These are phyloP conservation scores for Endoconidiophora laricicola DNA, from an alignment of 2,329 filamentous ascomycete species.

Conservation along the genomic window DNA sequence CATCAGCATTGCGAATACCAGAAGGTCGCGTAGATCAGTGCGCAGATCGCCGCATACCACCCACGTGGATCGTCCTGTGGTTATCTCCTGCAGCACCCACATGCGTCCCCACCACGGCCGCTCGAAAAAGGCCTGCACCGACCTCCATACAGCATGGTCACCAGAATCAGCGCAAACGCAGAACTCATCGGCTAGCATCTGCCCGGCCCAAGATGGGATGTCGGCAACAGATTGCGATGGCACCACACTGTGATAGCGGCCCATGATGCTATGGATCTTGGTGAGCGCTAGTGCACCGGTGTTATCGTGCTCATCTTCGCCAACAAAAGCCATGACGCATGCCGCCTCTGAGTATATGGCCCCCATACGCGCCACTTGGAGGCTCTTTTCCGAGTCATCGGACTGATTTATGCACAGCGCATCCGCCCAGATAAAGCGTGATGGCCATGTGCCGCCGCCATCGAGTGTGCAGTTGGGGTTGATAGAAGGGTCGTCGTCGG, in stretches of 20 bases:
- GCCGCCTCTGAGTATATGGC: conserved; percentile 16
- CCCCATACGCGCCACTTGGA: conserved; percentile 16
- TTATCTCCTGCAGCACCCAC: conserved; percentile 13
- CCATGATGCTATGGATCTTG: conserved; percentile 12
- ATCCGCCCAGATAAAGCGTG: conserved; percentile 16
- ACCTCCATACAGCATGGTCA: conserved; percentile 10
- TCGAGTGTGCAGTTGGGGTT: neutral
- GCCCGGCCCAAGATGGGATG: conserved; percentile 10
- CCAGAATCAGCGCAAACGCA: conserved; percentile 12
- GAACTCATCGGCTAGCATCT: conserved; percentile 12
- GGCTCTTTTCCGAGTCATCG: conserved; percentile 15
- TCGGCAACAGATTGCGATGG: conserved; percentile 3
- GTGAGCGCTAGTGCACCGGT: conserved; percentile 9
- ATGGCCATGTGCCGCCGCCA: conserved; percentile 9
- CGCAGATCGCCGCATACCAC: conserved; percentile 11
- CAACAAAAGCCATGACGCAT: conserved; percentile 14
- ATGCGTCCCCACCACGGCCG: conserved; percentile 13
- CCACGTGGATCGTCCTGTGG: conserved; percentile 11
- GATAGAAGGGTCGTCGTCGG: neutral
- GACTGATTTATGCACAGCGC: conserved; percentile 18
- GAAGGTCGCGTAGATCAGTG: conserved; percentile 9
- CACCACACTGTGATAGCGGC: conserved; percentile 8
- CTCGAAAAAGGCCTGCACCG: conserved; percentile 12
- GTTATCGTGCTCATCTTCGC: conserved; percentile 8
- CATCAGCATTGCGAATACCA: conserved; percentile 13